phyloP scores from a whole-genome alignment of 2,329 filamentous ascomycete genomes.

The Nemania bipapillata region DNA sequence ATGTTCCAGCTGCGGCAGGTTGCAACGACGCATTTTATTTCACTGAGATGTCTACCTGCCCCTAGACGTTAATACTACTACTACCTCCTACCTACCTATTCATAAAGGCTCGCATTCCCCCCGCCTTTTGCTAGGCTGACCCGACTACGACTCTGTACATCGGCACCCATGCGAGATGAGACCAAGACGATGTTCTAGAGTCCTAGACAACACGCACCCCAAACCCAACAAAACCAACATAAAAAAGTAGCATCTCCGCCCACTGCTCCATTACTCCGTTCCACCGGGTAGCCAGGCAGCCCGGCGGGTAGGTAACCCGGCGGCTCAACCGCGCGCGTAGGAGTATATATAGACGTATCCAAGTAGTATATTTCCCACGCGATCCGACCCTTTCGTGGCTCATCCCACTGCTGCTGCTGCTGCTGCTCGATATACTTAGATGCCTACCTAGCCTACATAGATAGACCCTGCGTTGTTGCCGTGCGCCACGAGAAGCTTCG shows the following conservation, averaged over 20 bases:
- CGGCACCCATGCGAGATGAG: not conserved
- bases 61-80: too few species aligned
- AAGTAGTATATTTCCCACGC: not conserved
- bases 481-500: too few species aligned
- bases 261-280: not conserved
- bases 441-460: not conserved
- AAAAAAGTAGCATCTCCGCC: not conserved
- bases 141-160: not conserved
- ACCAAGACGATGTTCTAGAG: not conserved
- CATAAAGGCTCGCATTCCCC: not conserved
- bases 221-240: too few species aligned
- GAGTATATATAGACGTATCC: not conserved
- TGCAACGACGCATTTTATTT: too few species aligned
- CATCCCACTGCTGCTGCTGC: not conserved
- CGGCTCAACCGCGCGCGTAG: not conserved
- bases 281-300: not conserved
- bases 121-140: not conserved
- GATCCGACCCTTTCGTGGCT: not conserved
- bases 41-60: too few species aligned
- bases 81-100: not conserved
- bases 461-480: constrained; percentile 48
- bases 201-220: too few species aligned
- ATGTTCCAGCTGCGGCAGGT: constrained; percentile 2
- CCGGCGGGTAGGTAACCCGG: not conserved
- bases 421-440: too few species aligned